phyloP scores from a whole-genome alignment of 345 rosid species.

The Jatropha curcas region DNA sequence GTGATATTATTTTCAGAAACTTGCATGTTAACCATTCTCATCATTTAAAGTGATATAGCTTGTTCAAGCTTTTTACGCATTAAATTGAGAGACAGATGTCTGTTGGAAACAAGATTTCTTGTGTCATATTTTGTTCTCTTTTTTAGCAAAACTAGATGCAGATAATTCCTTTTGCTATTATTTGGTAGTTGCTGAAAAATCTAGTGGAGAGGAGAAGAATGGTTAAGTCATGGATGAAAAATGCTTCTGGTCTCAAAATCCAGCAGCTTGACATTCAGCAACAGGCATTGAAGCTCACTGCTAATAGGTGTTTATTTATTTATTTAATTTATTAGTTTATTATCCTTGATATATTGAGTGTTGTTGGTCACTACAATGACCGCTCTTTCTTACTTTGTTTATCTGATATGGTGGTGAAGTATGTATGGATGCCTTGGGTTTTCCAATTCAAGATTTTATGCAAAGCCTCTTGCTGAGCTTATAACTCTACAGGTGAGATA shows the following conservation, averaged over 20 bases:
- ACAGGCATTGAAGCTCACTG: slow-evolving; percentile 96
- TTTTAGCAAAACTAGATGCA: slow-evolving; percentile 7
- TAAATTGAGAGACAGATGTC: neutral
- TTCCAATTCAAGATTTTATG: slow-evolving; percentile 96
- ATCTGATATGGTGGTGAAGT: slow-evolving; percentile 44
- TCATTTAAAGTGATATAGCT: neutral
- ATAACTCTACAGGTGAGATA: slow-evolving; percentile 77
- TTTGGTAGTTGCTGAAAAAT: slow-evolving; percentile 77
- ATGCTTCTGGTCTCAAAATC: slow-evolving; percentile 72
- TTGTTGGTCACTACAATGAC: neutral
- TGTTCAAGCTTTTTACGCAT: neutral
- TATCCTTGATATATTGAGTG: neutral
- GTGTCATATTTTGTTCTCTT: slow-evolving; percentile 1
- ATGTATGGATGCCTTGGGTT: slow-evolving; percentile 99
- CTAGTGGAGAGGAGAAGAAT: slow-evolving; percentile 83
- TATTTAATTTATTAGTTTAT: neutral
- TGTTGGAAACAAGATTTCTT: neutral
- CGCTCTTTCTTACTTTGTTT: slow-evolving; percentile 14
- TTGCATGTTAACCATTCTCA: neutral
- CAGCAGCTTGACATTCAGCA: slow-evolving; percentile 96
- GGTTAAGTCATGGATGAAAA: slow-evolving; percentile 85
- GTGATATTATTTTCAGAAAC: slow-evolving; percentile 9
- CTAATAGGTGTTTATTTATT: slow-evolving; percentile 72
- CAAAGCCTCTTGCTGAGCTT: slow-evolving; percentile 97
- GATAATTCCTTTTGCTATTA: slow-evolving; percentile 20